A percentile compares a stretch with the other conserved stretches of the same genome.
phyloP scores from a whole-genome alignment of 768 basidiomycete genomes.

The Lactarius evosmus region DNA sequence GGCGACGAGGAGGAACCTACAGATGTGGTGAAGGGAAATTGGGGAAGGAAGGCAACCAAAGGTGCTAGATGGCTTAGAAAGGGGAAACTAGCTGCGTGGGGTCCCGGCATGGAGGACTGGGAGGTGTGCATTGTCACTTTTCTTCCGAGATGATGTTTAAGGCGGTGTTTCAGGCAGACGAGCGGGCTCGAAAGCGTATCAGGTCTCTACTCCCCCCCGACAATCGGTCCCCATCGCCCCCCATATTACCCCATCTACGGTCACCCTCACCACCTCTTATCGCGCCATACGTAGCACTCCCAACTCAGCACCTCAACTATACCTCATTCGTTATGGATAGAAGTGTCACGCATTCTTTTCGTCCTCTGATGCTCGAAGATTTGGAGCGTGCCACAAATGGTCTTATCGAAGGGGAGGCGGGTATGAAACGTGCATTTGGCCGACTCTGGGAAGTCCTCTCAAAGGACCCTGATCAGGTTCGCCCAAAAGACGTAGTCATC shows the following conservation, averaged over 20 bases:
- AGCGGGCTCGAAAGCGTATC: slow-evolving; percentile 78
- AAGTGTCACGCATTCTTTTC: slow-evolving; percentile 79
- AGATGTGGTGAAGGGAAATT: slow-evolving; percentile 62
- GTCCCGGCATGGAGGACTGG: slow-evolving; percentile 81
- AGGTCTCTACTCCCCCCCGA: slow-evolving; percentile 58
- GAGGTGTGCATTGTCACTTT: slow-evolving; percentile 50
- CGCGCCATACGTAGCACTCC: slow-evolving; percentile 71
- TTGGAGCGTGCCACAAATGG: slow-evolving; percentile 79
- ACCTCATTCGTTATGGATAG: slow-evolving; percentile 86
- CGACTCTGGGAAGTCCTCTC: slow-evolving; percentile 78
- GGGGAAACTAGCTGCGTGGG: slow-evolving; percentile 83
- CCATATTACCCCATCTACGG: slow-evolving; percentile 68
- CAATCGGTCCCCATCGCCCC: slow-evolving; percentile 68
- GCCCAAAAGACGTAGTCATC: slow-evolving; percentile 43
- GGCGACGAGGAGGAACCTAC: slow-evolving; percentile 51
- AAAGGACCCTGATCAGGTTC: slow-evolving; percentile 54
- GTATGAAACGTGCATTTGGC: slow-evolving; percentile 69
- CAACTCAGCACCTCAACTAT: slow-evolving; percentile 66
- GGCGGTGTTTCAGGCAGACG: slow-evolving; percentile 56
- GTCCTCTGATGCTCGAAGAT: slow-evolving; percentile 72
- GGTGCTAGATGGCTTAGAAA: slow-evolving; percentile 79
- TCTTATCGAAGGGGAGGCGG: slow-evolving; percentile 79
- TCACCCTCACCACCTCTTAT: slow-evolving; percentile 76
- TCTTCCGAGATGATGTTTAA: slow-evolving; percentile 20
- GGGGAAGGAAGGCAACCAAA: slow-evolving; percentile 75